Percentiles rank a stretch among this genome's conserved stretches.
phyloP scores from a whole-genome alignment of 495 filamentous ascomycete genomes.

The Daldinia decipiens region DNA sequence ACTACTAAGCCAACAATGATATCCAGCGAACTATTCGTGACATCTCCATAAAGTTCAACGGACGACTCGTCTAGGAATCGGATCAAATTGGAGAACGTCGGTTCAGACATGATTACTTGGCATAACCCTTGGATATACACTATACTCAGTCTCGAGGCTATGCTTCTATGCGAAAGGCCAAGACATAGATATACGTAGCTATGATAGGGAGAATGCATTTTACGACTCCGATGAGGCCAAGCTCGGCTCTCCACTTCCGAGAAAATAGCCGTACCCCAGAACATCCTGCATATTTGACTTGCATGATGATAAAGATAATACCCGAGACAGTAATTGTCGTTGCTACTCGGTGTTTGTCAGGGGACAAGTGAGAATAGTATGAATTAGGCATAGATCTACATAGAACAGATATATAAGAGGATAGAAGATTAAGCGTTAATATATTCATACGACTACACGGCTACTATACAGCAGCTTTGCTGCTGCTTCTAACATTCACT shows the following conservation, averaged over 20 bases:
- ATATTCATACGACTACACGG: no score
- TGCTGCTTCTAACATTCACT: no score
- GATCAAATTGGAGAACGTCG: slow-evolving; percentile 16
- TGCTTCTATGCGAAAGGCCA: not conserved
- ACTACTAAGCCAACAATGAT: slow-evolving; percentile 15
- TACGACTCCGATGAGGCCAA: not conserved
- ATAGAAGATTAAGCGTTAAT: no score
- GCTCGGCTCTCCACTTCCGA: slow-evolving; percentile 9
- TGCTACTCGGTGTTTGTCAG: not conserved
- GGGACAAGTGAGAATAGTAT: no score
- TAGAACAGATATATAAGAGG: no score
- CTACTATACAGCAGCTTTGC: no score
- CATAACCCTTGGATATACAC: not conserved
- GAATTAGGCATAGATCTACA: no score
- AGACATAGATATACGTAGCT: not conserved
- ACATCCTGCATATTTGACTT: not conserved
- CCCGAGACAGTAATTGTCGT: not conserved
- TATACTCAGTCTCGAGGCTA: not conserved
- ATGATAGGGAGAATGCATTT: not conserved
- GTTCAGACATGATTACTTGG: not conserved
- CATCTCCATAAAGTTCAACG: slow-evolving; percentile 22
- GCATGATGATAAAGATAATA: not conserved
- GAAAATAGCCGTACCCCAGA: not conserved
- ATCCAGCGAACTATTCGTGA: slow-evolving; percentile 5
- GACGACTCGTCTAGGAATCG: slow-evolving; percentile 22